Base-by-base conservation (phyloP, 2,329 filamentous ascomycete species). In the Tetracladium maxilliforme region DNA sequence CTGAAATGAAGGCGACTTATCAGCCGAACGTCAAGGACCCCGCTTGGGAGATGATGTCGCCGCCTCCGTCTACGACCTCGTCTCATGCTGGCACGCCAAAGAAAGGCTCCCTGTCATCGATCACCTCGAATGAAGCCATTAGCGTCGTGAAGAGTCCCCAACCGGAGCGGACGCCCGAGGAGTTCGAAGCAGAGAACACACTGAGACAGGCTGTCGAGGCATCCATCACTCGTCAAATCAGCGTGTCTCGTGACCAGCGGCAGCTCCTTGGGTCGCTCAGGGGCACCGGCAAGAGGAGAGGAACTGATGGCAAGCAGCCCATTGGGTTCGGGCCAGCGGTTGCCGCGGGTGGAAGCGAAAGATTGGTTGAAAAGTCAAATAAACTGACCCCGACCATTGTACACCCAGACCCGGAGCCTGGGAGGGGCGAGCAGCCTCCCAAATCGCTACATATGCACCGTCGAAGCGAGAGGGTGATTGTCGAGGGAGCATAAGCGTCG, bases 141-240 rank as follows among this genome's bases (percentile, higher is more conserved):
- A 11, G 42, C 42, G 1, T 45, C 47, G 7, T 47, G 46, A 4
- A 36, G n/a, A n/a, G n/a, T n/a, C n/a, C 43, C 4, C 45, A 48
- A 1, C 48, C 51, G 6, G 36, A 45, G 6, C 40, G 39, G 28
- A 48, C 48, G 7, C 39, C 44, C 8, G 56, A 61, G 17, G 52
- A 58, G 16, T 26, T 46, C 2, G 52, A 59, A 34, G 43, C 44
- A 13, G 54, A 51, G 6, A 45, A n/a, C n/a, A n/a, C n/a, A n/a
- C n/a, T 65, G 10, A 59, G 61, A 33, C 58, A 58, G 21, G 66
- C 70, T 3, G 70, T 73, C 4, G 65, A 76, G 44, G 57, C 74
- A 22, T 76, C 70, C 3, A 77, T 79, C 35, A 72, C 72, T 1
- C 57, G 74, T 2, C 71, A 78, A 42, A 75, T 79, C 35, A 74